Evolutionary conservation across 2,329 filamentous ascomycete species (phyloP).

Genomic region (Lecanicillium sp.): DNA sequence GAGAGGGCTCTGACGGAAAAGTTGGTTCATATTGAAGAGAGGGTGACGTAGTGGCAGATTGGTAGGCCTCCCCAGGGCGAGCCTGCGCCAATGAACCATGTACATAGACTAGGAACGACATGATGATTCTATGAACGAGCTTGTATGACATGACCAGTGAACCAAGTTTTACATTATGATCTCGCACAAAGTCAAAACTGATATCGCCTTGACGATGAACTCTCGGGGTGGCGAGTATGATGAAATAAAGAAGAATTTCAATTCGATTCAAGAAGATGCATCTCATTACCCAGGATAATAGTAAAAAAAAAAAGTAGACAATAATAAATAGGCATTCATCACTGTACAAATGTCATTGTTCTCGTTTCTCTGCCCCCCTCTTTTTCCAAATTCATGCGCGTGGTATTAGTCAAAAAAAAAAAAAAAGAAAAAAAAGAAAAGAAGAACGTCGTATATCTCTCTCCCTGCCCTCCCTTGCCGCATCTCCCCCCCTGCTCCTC

Average conservation of each 20-base stretch:
- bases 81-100: not conserved
- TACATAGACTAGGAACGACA: not conserved
- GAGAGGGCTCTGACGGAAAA: too few relatives aligned
- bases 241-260: too few relatives aligned
- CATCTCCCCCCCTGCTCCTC: too few relatives aligned
- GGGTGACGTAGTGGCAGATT: not conserved
- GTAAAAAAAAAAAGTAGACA: not conserved
- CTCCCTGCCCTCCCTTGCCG: too few relatives aligned
- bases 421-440: constrained; percentile 5
- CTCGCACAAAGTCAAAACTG: not conserved
- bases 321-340: constrained; percentile 2
- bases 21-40: too few relatives aligned
- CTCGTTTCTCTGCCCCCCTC: not conserved
- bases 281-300: not conserved
- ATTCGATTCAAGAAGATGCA: too few relatives aligned
- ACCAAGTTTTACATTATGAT: not conserved
- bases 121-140: not conserved
- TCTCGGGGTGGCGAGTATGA: not conserved
- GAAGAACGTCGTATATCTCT: too few relatives aligned
- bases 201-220: not conserved
- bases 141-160: too few relatives aligned
- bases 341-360: not conserved
- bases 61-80: not conserved
- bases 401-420: too few relatives aligned
- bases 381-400: not conserved